Base-by-base conservation (phyloP, 345 rosid genomes). In the Dovyalis caffra region DNA sequence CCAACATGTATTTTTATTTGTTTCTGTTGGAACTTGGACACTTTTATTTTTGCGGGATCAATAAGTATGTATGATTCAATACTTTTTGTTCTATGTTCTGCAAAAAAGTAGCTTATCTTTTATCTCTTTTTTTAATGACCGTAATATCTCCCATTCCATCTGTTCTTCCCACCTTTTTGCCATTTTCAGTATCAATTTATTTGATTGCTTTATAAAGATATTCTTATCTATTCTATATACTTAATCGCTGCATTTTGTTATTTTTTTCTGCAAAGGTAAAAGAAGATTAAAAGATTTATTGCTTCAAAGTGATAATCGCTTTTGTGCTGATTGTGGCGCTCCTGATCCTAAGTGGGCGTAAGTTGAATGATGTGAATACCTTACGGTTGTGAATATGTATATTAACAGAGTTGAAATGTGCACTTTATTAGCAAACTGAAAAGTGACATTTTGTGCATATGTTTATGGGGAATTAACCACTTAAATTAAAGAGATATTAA, bases 341-440 rank as follows among this genome's bases (percentile, higher is more conserved):
- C 90, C 94, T 3, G 98, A 91, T 92, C 99, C 99, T 70, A 95
- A 95, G 73, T 95, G 99, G 99, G 99, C 99, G 99, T 95, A 87
- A 88, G 99, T 86, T 64, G 56, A 29, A 34, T 35, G n/a, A 35
- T 74, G 33, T 61, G 21, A 29, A n/a, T 68, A 25, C 77, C 45
- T 70, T 74, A 28, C 33, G 37, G 32, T 57, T 37, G 28, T 33
- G 56, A 21, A 60, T 68, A 32, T 65, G 28, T 57, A 26, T 28
- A 5, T 25, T 28, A 25, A 32, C 23, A 32, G 66, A 66, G 29
- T 40, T 16, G 14, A 56, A 18, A 25, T 43, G 12, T 31, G 34
- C 32, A 57, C 60, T 65, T 35, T 35, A 53, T 15, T n/a, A 49
- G 12, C 26, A 73, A 1, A 8, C 28, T 72, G 68, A 20, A 20